Evolutionary conservation across 192 early-diverging fungal species (phyloP).

Genomic region (Coemansia sp.): DNA sequence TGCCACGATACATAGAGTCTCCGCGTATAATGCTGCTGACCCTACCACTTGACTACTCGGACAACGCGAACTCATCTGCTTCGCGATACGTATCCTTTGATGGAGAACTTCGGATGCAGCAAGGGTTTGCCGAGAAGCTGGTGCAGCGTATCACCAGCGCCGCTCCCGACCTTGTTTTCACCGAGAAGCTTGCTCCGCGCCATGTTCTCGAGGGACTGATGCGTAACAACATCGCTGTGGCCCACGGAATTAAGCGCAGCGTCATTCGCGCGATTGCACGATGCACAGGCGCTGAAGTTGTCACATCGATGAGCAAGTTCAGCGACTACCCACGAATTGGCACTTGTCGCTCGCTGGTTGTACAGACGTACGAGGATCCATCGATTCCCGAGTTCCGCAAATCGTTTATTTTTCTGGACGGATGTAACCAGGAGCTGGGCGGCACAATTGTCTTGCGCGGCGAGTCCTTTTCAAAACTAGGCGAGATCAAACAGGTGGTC

Average conservation of each 20-base stretch:
- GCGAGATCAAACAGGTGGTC: conserved; percentile 77
- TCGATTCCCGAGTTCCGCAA: conserved; percentile 79
- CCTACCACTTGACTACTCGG: conserved; percentile 74
- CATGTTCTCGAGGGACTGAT: conserved; percentile 81
- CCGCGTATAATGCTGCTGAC: conserved; percentile 86
- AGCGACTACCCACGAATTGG: conserved; percentile 71
- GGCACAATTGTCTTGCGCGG: conserved; percentile 91
- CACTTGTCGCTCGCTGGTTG: conserved; percentile 71
- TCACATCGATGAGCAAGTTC: conserved; percentile 82
- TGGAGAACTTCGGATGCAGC: conserved; percentile 80
- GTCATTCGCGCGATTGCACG: conserved; percentile 86
- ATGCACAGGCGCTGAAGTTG: conserved; percentile 80
- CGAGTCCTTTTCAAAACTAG: conserved; percentile 64
- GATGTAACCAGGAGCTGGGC: conserved; percentile 74
- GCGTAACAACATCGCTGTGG: conserved; percentile 76
- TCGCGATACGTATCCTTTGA: conserved; percentile 80
- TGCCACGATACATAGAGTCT: conserved; percentile 65
- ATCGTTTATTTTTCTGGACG: conserved; percentile 87
- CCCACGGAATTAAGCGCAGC: conserved; percentile 80
- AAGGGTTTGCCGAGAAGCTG: conserved; percentile 77
- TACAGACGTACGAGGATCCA: conserved; percentile 80
- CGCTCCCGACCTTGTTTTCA: conserved; percentile 76
- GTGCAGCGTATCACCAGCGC: conserved; percentile 76
- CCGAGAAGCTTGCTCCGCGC: conserved; percentile 81
- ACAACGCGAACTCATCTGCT: conserved; percentile 58